A percentile compares a stretch with the other conserved stretches of the same genome.
These are phyloP conservation scores for Scleroderma bovista DNA, from an alignment of 768 basidiomycete species.

Conservation along the genomic window DNA sequence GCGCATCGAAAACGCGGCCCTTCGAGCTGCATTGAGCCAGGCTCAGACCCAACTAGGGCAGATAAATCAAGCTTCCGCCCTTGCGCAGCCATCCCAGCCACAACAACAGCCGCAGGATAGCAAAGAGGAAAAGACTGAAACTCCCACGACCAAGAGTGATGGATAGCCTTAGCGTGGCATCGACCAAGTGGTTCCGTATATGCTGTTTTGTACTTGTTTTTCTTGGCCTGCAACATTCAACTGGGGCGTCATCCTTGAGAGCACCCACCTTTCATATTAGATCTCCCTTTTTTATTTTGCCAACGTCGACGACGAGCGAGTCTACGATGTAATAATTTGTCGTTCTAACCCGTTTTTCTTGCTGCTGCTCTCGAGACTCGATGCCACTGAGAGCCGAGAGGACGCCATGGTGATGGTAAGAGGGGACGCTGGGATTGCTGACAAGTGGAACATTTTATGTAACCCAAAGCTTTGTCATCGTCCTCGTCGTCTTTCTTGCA, in stretches of 20 bases:
- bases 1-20: conserved; percentile 74
- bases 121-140: conserved; percentile 24
- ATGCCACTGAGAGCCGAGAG: neutral
- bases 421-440: conserved; percentile 28
- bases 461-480: conserved; percentile 32
- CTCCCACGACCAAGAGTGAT: conserved; percentile 11
- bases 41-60: conserved; percentile 33
- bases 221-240: neutral
- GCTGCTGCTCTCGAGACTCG: neutral
- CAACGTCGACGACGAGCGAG: neutral
- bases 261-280: neutral
- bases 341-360: neutral
- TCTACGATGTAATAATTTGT: conserved; percentile 1
- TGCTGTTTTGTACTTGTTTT: neutral
- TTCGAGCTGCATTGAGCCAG: conserved; percentile 62
- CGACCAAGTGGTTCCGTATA: neutral
- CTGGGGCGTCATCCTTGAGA: neutral
- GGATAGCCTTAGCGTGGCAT: neutral
- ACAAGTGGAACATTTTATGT: conserved; percentile 33
- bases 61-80: conserved; percentile 26
- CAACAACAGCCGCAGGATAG: conserved; percentile 19
- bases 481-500: too few relatives aligned
- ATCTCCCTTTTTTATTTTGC: too few relatives aligned
- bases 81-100: too few relatives aligned
- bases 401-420: conserved; percentile 25